Conservation (phyloP, 2,329 filamentous ascomycete genomes). For the Fusarium sp. region DNA sequence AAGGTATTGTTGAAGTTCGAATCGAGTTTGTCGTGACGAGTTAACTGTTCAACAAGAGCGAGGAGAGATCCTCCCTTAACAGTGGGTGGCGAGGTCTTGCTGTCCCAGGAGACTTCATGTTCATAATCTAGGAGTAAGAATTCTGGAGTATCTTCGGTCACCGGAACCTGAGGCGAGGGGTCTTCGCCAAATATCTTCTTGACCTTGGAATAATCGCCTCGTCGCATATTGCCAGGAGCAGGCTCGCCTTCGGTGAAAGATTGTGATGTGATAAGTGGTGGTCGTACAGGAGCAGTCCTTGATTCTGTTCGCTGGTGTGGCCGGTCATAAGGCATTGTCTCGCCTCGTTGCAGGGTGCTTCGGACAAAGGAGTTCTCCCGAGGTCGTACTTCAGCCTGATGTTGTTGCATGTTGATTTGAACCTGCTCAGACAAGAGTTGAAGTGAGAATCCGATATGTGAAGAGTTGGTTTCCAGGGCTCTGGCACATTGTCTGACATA, state of each 20-base stretch:
- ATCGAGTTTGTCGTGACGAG: constrained; percentile 93
- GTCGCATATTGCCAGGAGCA: constrained; percentile 61
- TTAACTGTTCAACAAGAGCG: constrained; percentile 92
- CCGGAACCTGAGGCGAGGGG: constrained; percentile 60
- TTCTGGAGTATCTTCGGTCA: constrained; percentile 80
- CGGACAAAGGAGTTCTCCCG: constrained; percentile 59
- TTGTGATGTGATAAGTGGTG: constrained; percentile 62
- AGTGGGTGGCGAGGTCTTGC: constrained; percentile 76
- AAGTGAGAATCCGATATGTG: constrained; percentile 87
- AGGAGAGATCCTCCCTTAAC: constrained; percentile 90
- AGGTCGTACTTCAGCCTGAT: constrained; percentile 50
- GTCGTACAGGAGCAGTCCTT: constrained; percentile 54
- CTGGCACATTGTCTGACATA: constrained; percentile 80
- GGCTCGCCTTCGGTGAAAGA: constrained; percentile 72
- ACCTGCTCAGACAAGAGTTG: constrained; percentile 88
- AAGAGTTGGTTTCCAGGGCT: constrained; percentile 85
- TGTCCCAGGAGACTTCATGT: constrained; percentile 88
- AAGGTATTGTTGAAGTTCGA: constrained; percentile 98
- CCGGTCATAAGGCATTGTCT: constrained; percentile 64
- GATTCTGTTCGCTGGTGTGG: constrained; percentile 68
- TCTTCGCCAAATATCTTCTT: constrained; percentile 74
- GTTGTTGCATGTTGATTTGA: constrained; percentile 62
- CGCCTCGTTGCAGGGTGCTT: constrained; percentile 65
- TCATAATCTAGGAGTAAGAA: constrained; percentile 90
- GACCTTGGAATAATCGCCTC: constrained; percentile 71